Evolutionary conservation across 1,139 yeast species (phyloP).

Genomic region (Kurtzmaniella quercitrusa): DNA sequence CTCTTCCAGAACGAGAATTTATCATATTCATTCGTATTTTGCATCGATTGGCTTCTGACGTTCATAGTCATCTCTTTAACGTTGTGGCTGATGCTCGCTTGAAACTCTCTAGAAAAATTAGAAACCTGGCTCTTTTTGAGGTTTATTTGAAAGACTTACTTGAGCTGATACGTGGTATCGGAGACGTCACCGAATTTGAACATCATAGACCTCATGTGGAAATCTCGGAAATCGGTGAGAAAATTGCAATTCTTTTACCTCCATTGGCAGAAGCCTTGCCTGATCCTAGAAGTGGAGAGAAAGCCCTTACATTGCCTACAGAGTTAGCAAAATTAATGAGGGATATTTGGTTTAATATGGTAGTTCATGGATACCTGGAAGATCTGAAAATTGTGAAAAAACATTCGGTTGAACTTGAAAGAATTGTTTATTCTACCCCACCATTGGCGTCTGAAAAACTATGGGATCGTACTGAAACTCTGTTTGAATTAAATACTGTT

Average conservation of each 20-base stretch:
- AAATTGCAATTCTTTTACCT: conserved; percentile 60
- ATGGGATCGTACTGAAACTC: conserved; percentile 84
- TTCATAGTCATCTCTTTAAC: conserved; percentile 29
- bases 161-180: conserved; percentile 65
- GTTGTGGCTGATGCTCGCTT: conserved; percentile 47
- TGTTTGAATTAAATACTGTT: conserved; percentile 87
- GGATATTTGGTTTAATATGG: conserved; percentile 92
- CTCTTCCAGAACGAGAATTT: conserved; percentile 58
- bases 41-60: conserved; percentile 32
- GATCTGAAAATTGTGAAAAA: conserved; percentile 52
- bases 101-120: conserved; percentile 46
- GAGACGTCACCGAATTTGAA: conserved; percentile 75
- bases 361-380: conserved; percentile 79
- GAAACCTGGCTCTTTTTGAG: conserved; percentile 45
- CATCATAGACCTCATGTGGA: conserved; percentile 81
- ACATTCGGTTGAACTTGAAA: conserved; percentile 47
- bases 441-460: conserved; percentile 87
- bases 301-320: conserved; percentile 39
- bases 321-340: conserved; percentile 60
- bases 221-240: conserved; percentile 71
- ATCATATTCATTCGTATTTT: conserved; percentile 47
- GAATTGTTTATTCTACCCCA: conserved; percentile 85
- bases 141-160: conserved; percentile 65
- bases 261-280: conserved; percentile 82
- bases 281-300: conserved; percentile 36